These are phyloP conservation scores for Starmerella bacillaris DNA, from an alignment of 805 yeast genomes.

Conservation along the genomic window DNA sequence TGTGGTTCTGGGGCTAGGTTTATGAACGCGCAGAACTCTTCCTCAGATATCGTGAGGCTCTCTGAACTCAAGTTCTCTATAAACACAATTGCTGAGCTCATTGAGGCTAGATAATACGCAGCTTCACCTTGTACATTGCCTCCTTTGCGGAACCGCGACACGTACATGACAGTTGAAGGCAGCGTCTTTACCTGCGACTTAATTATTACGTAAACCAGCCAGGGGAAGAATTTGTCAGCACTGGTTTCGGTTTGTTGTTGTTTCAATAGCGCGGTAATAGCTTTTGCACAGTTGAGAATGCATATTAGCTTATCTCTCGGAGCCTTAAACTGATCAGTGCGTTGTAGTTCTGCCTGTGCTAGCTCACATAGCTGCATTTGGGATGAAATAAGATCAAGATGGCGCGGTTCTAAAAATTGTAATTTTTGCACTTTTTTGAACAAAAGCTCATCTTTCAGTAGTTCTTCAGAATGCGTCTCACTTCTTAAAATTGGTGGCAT, in stretches of 20 bases:
- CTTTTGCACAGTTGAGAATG: conserved; percentile 77
- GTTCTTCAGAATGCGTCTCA: conserved; percentile 43
- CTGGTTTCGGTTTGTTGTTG: conserved; percentile 52
- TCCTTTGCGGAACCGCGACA: conserved; percentile 64
- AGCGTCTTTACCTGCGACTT: conserved; percentile 47
- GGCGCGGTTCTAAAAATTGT: conserved; percentile 54
- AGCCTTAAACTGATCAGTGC: conserved; percentile 68
- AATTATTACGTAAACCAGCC: conserved; percentile 60
- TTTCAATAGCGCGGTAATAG: conserved; percentile 70
- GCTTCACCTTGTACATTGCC: conserved; percentile 73
- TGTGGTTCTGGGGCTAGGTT: conserved; percentile 4
- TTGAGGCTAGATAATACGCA: conserved; percentile 75
- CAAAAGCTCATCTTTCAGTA: conserved; percentile 40
- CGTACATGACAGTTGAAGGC: conserved; percentile 65
- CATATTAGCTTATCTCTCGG: conserved; percentile 92
- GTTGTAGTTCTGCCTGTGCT: conserved; percentile 57
- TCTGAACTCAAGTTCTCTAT: conserved; percentile 41
- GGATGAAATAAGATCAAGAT: conserved; percentile 52
- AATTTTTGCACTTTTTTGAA: conserved; percentile 39
- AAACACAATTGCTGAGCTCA: conserved; percentile 75
- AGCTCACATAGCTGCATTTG: conserved; percentile 39
- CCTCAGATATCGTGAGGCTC: conserved; percentile 42
- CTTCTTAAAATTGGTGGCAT: conserved; percentile 31
- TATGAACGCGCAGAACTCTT: conserved; percentile 29
- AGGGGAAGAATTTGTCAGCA: conserved; percentile 89